A percentile compares a stretch with the other conserved stretches of the same genome.
These are phyloP conservation scores for Cynara cardunculus DNA, from an alignment of 129 eudicot species.

Conservation along the genomic window DNA sequence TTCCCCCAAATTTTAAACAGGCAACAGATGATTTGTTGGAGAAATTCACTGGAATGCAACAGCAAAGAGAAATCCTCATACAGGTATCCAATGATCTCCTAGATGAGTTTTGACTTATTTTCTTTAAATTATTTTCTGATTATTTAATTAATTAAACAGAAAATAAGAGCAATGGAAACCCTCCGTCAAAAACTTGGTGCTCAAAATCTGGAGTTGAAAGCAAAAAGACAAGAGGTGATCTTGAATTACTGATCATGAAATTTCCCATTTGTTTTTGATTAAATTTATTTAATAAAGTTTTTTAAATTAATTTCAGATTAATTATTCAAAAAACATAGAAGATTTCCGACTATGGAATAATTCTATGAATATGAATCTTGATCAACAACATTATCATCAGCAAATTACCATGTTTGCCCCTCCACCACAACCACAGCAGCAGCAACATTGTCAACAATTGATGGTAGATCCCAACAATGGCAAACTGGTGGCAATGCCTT, in stretches of 20 bases:
- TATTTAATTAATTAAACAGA: constrained; percentile 30
- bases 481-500: constrained; percentile 12
- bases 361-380: constrained; percentile 12
- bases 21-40: constrained; percentile 35
- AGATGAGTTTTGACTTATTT: not conserved
- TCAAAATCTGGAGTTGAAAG: constrained; percentile 41
- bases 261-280: not conserved
- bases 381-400: constrained; percentile 22
- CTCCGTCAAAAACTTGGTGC: constrained; percentile 19
- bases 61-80: constrained; percentile 23
- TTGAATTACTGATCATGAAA: not conserved
- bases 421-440: constrained; percentile 7
- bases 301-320: constrained; percentile 15
- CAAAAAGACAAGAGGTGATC: constrained; percentile 42
- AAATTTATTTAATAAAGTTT: not conserved
- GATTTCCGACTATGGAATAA: constrained; percentile 16
- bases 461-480: constrained; percentile 27
- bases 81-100: constrained; percentile 34
- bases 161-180: constrained; percentile 20
- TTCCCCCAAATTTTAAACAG: constrained; percentile 29
- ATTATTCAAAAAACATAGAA: constrained; percentile 15
- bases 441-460: constrained; percentile 15
- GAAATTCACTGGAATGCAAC: constrained; percentile 26
- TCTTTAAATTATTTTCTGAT: not conserved
- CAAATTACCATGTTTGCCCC: constrained; percentile 24